Base-by-base conservation (phyloP, 2,329 filamentous ascomycete species). In the Kalmusia sp. region DNA sequence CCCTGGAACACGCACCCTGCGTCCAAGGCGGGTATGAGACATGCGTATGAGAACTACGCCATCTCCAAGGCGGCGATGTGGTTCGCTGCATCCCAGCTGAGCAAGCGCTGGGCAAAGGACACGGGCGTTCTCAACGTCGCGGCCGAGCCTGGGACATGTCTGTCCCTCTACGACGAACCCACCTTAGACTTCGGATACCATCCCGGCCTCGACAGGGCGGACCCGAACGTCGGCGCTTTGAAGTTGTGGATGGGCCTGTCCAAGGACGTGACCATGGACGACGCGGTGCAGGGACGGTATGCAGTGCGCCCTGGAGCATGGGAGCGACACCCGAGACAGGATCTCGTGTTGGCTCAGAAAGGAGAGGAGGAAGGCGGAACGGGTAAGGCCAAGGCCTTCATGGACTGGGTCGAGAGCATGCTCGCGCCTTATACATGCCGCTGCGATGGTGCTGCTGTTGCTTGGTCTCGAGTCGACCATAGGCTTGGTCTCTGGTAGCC, bases 271-370 rank as follows among this genome's bases (percentile, higher is more conserved):
- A 45, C 15, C 2, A 51, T 56, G 52, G 45, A 53, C 8, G 51
- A 53, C 5, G 74, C 74, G 46, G 73, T 19, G 71, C 71, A 47
- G 52, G 82, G 75, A 3, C 61, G 54, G 12, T 73, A 74, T 49
- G 57, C 81, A 22, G 69, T 78, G 49, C 79, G 80, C 3, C 82
- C 79, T 79, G 80, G 80, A 15, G 58, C 74, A 34, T 53, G 49
- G 50, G 46, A 57, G 38, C 54, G 46, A 9, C 27, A 78, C 14
- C 49, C 52, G 9, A 55, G 63, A 9, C 51, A 64, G 7, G 54
- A 54, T 51, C 17, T 54, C 22, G 55, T 64, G 12, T 49, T 64
- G 8, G 70, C 60, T 11, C 65, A 67, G 2, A 74, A 69, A 52
- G 54, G 61, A 2, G 57, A 68, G 44, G 67, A 66, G 21, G 73